Evolutionary conservation across 805 yeast species (phyloP).

Genomic region (Candida ponderosae): DNA sequence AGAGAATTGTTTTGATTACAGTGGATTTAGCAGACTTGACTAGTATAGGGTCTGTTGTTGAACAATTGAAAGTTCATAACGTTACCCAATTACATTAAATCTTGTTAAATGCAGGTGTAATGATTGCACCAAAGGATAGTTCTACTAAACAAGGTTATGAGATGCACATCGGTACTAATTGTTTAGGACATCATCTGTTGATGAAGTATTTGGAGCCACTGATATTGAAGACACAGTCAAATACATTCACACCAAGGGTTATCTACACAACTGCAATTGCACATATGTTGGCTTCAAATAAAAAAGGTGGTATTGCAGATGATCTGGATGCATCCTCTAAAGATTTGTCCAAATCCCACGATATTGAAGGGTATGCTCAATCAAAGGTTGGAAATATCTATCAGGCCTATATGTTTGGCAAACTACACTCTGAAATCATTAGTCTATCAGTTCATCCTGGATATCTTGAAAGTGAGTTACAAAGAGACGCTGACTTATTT

Average conservation of each 20-base stretch:
- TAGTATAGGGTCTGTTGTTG: slow-evolving; percentile 30
- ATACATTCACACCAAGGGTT: slow-evolving; percentile 27
- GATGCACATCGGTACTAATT: slow-evolving; percentile 37
- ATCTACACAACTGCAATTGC: slow-evolving; percentile 38
- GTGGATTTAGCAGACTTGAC: slow-evolving; percentile 33
- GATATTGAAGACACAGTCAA: slow-evolving; percentile 21
- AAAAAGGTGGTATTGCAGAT: slow-evolving; percentile 26
- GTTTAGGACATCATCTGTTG: slow-evolving; percentile 37
- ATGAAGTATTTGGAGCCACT: slow-evolving; percentile 31
- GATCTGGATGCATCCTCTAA: slow-evolving; percentile 19
- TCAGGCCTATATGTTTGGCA: slow-evolving; percentile 28
- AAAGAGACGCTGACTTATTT: slow-evolving; percentile 14
- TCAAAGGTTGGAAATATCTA: slow-evolving; percentile 34
- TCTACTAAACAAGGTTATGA: slow-evolving; percentile 38
- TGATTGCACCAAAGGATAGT: slow-evolving; percentile 29
- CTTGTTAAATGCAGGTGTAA: slow-evolving; percentile 38
- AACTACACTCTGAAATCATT: slow-evolving; percentile 23
- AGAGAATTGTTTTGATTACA: slow-evolving; percentile 15
- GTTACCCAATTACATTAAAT: slow-evolving; percentile 26
- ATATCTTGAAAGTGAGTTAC: slow-evolving; percentile 25
- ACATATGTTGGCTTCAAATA: slow-evolving; percentile 21
- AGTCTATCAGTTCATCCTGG: slow-evolving; percentile 36
- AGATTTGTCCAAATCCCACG: background rate
- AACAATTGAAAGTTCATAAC: slow-evolving; percentile 12
- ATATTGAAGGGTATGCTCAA: slow-evolving; percentile 25